These are phyloP conservation scores for Aureobasidium sp. DNA, from an alignment of 2,329 filamentous ascomycete species.

Conservation along the genomic window DNA sequence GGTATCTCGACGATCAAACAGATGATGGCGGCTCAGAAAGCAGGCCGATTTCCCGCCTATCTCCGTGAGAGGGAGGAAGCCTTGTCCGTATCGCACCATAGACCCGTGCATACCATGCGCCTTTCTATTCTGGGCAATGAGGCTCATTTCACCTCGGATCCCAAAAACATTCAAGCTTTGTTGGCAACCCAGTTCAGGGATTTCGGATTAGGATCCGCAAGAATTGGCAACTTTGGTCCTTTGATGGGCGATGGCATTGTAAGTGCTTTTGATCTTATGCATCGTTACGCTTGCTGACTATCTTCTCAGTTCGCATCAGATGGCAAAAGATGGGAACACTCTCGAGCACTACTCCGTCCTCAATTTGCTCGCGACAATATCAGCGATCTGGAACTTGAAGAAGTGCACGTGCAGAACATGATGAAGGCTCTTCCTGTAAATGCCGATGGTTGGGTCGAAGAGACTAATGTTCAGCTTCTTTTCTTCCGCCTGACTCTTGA, in stretches of 20 bases:
- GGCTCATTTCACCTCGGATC: slow-evolving; percentile 23
- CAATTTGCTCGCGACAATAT: slow-evolving; percentile 31
- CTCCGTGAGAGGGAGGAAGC: slow-evolving; percentile 19
- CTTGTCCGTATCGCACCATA: slow-evolving; percentile 19
- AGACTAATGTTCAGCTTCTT: slow-evolving; percentile 29
- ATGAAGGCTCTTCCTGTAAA: slow-evolving; percentile 22
- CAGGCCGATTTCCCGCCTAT: slow-evolving; percentile 21
- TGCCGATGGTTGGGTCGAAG: slow-evolving; percentile 11
- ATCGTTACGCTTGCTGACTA: background rate
- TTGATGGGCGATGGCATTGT: slow-evolving; percentile 25
- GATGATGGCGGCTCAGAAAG: slow-evolving; percentile 20
- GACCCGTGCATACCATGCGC: slow-evolving; percentile 21
- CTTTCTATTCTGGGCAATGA: slow-evolving; percentile 19
- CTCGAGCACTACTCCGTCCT: slow-evolving; percentile 27
- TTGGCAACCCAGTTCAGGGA: slow-evolving; percentile 25
- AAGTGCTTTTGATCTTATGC: background rate
- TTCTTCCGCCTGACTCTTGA: slow-evolving; percentile 44
- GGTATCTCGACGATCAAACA: slow-evolving; percentile 21
- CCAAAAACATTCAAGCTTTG: slow-evolving; percentile 28
- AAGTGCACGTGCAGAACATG: slow-evolving; percentile 27
- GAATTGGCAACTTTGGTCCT: slow-evolving; percentile 22
- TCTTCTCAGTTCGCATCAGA: slow-evolving; percentile 15
- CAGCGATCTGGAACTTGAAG: slow-evolving; percentile 27
- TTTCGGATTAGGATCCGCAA: slow-evolving; percentile 21
- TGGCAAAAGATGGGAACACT: slow-evolving; percentile 29